These are phyloP conservation scores for Pythium biforme DNA, from an alignment of 352 stramenopile genomes.

Conservation along the genomic window DNA sequence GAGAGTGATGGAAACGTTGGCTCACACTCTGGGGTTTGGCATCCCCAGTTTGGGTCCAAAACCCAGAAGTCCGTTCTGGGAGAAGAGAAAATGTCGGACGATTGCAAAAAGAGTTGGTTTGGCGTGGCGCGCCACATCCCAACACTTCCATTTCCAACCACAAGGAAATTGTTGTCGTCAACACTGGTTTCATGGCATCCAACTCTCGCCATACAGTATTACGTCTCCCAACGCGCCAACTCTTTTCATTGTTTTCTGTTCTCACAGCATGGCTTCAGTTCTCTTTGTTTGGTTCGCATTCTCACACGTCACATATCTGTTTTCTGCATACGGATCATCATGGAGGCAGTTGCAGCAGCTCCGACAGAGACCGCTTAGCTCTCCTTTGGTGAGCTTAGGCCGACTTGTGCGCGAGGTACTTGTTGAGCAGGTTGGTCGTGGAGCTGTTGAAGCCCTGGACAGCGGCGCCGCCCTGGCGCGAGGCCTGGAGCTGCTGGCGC, in stretches of 20 bases:
- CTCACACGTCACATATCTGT: slow-evolving; percentile 1
- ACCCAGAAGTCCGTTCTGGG: neutral
- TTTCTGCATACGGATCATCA: too few species aligned
- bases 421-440: slow-evolving; percentile 90
- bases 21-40: too few species aligned
- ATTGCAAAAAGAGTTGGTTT: too few species aligned
- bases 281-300: neutral
- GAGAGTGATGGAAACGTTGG: too few species aligned
- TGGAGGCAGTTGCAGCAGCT: neutral
- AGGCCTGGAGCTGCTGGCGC: slow-evolving; percentile 83
- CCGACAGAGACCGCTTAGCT: too few species aligned
- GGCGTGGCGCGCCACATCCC: too few species aligned
- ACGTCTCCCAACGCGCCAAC: too few species aligned
- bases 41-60: neutral
- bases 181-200: neutral
- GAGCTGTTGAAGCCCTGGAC: slow-evolving; percentile 95
- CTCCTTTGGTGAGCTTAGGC: slow-evolving; percentile 28
- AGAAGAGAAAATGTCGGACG: too few species aligned
- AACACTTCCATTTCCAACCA: too few species aligned
- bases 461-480: slow-evolving; percentile 64
- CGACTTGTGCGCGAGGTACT: slow-evolving; percentile 87
- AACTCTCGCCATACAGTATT: neutral
- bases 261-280: neutral
- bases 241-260: neutral
- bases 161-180: too few species aligned